These are phyloP conservation scores for Thalassiosira delicatula DNA, from an alignment of 352 stramenopile species.

Conservation along the genomic window DNA sequence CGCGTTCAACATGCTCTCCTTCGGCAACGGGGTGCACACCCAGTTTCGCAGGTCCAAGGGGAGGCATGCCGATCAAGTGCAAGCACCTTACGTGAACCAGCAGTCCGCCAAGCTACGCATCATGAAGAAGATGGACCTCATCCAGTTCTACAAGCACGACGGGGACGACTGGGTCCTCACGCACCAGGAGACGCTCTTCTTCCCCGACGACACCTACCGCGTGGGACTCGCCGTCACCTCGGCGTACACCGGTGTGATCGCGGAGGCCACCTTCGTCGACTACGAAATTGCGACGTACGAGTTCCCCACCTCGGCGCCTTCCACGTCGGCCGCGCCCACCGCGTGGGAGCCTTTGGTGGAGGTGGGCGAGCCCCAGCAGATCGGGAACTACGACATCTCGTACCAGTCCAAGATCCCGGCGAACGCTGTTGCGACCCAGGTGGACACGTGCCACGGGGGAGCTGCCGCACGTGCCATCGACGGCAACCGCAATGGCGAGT, in stretches of 20 bases:
- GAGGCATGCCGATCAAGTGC: neutral
- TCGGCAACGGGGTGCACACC: neutral
- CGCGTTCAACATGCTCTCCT: constrained; percentile 9
- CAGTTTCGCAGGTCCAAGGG: constrained; percentile 26
- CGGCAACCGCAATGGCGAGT: constrained; percentile 20
- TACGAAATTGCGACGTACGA: constrained; percentile 27
- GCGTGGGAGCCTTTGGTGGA: constrained; percentile 14
- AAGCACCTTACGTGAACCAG: neutral
- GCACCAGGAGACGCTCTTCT: neutral
- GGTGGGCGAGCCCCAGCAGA: constrained; percentile 15
- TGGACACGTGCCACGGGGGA: constrained; percentile 18
- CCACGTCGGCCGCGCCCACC: constrained; percentile 39
- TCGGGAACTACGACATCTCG: too few relatives aligned
- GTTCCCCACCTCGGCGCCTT: constrained; percentile 40
- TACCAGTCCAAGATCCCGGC: too few relatives aligned
- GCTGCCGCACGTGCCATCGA: constrained; percentile 29
- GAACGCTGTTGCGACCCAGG: constrained; percentile 12
- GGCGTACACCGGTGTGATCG: neutral
- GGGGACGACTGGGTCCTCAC: constrained; percentile 1
- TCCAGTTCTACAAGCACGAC: constrained; percentile 19
- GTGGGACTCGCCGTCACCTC: constrained; percentile 16
- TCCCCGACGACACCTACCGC: neutral
- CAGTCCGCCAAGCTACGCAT: constrained; percentile 38
- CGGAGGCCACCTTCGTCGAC: constrained; percentile 8
- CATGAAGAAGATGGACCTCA: constrained; percentile 38